Evolutionary conservation across 139 green algal species (phyloP), one percentile per base, ranked within the genome.

Genomic region (Tetradesmus lagerheimii): DNA sequence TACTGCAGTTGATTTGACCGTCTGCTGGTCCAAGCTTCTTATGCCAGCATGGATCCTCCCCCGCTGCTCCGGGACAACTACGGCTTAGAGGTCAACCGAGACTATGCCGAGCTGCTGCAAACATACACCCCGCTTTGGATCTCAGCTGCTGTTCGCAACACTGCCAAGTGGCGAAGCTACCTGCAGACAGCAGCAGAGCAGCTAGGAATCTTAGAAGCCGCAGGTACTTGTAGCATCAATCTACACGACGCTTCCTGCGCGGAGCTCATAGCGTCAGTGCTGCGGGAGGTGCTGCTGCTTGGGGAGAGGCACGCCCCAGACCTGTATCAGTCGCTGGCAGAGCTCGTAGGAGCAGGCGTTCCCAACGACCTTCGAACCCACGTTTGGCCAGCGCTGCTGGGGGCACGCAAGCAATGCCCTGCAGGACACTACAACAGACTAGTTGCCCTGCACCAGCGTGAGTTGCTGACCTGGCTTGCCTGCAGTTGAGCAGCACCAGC

Each of bases 61-160:
- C n/a, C 31, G 3, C 23, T 29, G 50, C 25, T 87, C 0, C 43
- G 43, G 41, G 81, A 87, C 25, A 50, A 31, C 11, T 77, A 87
- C 38, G 81, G 81, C 15, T 57, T 87, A 9, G 64, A 31, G 1
- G 62, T 67, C 18, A 76, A 76, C 25, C 15, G 34, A 25, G 81
- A 87, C 12, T 34, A 87, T 27, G n/a, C 37, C 8, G 53, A 87
- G 41, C 53, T 87, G 43, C 81, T 87, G 50, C 81, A 87, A 53
- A 87, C 53, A 20, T 87, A 87, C 67, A 67, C 62, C 43, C 81
- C 81, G 20, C 16, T 78, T 4, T 87, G 81, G 81, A 31, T 87
- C 18, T 39, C 38, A 38, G 67, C n/a, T 27, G 34, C 62, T 67
- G 25, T 39, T 18, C 41, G 39, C 34, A 41, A 76, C 47, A 39